These are phyloP conservation scores for Talaromyces sp. DNA, from an alignment of 2,329 filamentous ascomycete genomes.

Conservation along the genomic window DNA sequence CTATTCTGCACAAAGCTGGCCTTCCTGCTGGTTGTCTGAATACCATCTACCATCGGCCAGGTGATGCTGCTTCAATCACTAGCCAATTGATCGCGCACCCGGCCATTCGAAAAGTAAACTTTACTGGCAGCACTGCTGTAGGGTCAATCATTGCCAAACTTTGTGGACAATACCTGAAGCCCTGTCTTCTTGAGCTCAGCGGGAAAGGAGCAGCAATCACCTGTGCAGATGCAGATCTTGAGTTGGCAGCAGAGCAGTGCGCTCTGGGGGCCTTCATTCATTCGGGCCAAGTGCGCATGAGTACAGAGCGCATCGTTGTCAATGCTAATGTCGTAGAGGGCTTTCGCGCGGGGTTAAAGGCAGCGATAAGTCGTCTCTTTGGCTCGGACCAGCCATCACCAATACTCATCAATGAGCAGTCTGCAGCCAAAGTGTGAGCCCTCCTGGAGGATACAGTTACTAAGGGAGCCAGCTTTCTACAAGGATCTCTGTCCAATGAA, in stretches of 20 bases:
- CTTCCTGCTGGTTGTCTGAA: not conserved
- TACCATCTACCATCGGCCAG: not conserved
- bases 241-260: not conserved
- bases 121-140: not conserved
- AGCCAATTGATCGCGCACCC: not conserved
- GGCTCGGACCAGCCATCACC: not conserved
- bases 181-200: conserved; percentile 50
- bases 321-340: not conserved
- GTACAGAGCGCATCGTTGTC: not conserved
- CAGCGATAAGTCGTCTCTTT: not conserved
- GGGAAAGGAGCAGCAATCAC: conserved; percentile 50
- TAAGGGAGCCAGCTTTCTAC: not conserved
- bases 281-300: not conserved
- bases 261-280: not conserved
- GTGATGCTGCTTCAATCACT: not conserved
- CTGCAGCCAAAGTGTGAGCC: not conserved
- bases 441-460: not conserved
- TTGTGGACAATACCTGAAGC: conserved; percentile 45
- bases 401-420: not conserved
- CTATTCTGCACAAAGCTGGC: not conserved
- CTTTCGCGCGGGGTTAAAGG: not conserved
- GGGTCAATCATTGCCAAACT: conserved; percentile 15
- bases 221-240: conserved; percentile 44
- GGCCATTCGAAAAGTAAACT: not conserved
- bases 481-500: not conserved